Evolutionary conservation across 2,329 filamentous ascomycete species (phyloP), one percentile per base, ranked within the genome.

Genomic region (Xylaria sp.): DNA sequence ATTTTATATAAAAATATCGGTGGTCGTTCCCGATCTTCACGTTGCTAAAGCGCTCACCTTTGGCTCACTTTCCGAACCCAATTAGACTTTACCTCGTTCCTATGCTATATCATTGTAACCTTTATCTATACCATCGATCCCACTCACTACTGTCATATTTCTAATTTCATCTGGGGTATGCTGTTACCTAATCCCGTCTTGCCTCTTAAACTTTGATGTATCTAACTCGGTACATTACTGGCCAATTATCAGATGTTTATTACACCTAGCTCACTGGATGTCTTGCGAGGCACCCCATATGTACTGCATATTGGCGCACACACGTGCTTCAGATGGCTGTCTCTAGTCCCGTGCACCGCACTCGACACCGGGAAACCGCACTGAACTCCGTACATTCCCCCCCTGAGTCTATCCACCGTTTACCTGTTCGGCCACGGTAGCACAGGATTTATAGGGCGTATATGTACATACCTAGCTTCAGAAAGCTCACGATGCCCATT

Each of bases 401-500:
- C 8, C 46, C 28, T 49, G 20, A 12, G 20, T 49, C 46, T 49
- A 23, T 23, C 4, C 2, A 23, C 10, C 20, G 20, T 3, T 23
- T 20, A 49, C 46, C 9, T 23, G 9, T 13, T 13, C 23, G 46
- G 9, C 46, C 20, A 25, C 3, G 13, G 28, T 46, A 6, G 10
- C 9, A 52, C 15, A 46, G 49, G 2, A 9, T 25, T 12, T 25
- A 25, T 9, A 23, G 46, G 12, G 46, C 6, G 13, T 31, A 28
- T 28, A 28, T 28, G 2, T 9, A 36, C 31, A 15, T 31, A 52
- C 49, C 6, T 31, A 9, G 25, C 13, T 18, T n/a, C 18, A 55
- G 2, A 33, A 36, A 43, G 3, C 57, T n/a, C 56, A 15, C 20
- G 31, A 61, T 39, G 59, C 65, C 65, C 46, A 61, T 66, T 70